phyloP scores from a whole-genome alignment of 148 eudicot species.

The Rhododendron ferrugineum region DNA sequence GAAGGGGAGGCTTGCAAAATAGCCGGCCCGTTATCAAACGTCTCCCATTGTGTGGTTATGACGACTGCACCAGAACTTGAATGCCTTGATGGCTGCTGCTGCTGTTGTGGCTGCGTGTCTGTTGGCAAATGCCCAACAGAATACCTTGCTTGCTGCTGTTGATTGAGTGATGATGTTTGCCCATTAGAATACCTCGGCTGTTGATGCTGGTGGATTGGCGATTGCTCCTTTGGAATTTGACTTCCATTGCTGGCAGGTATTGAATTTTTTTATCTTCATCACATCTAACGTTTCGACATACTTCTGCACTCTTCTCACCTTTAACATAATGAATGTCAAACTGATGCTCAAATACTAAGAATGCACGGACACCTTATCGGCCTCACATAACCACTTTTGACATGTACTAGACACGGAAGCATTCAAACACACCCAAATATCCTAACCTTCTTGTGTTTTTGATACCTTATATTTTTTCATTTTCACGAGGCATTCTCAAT shows the following conservation, averaged over 20 bases:
- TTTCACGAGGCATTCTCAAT: not conserved
- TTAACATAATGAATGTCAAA: slow-evolving; percentile 4
- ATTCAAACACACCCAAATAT: not conserved
- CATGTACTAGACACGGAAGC: not conserved
- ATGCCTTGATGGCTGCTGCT: slow-evolving; percentile 31
- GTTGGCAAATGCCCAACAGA: slow-evolving; percentile 39
- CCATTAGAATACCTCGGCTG: slow-evolving; percentile 27
- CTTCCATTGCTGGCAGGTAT: slow-evolving; percentile 32
- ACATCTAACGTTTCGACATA: slow-evolving; percentile 75
- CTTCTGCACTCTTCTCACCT: slow-evolving; percentile 86
- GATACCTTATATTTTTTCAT: not conserved
- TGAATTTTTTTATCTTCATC: slow-evolving; percentile 57
- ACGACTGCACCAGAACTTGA: slow-evolving; percentile 63
- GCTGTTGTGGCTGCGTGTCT: slow-evolving; percentile 15
- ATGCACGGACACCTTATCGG: not conserved
- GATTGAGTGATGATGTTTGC: slow-evolving; percentile 33
- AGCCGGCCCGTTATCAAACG: slow-evolving; percentile 55
- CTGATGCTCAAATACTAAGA: not conserved
- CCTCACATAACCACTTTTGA: not conserved
- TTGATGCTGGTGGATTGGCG: slow-evolving; percentile 22
- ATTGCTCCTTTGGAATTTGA: slow-evolving; percentile 18
- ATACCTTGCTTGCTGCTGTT: slow-evolving; percentile 42
- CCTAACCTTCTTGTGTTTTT: not conserved
- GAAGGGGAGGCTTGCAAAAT: slow-evolving; percentile 28
- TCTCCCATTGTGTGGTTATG: slow-evolving; percentile 92